Base-by-base conservation (phyloP, 192 early-diverging fungal species). In the Rhizoclosmatium sp. region DNA sequence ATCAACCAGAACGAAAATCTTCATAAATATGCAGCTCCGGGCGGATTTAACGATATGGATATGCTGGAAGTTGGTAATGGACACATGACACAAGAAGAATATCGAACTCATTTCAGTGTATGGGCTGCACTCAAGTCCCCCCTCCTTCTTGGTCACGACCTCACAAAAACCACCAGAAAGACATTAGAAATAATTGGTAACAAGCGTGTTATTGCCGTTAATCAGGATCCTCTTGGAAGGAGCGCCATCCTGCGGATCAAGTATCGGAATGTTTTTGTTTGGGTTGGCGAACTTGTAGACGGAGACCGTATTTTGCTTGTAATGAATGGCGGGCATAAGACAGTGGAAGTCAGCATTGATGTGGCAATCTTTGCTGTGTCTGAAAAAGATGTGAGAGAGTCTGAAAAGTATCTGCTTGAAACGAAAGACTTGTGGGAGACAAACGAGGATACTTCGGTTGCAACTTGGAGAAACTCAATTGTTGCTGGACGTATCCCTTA, bases 41-140 rank as follows among this genome's bases (percentile, higher is more conserved):
- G 87, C 51, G 86, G 84, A 19, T 89, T 77, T 61, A 88, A 88
- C 74, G 88, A 89, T 75, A 80, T 84, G 60, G 88, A 89, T 70
- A 88, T 89, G 87, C 75, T 89, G 48, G 85, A 88, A 77, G 82
- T 89, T 56, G 91, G 90, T 41, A 86, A 88, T 49, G 84, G 85
- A 46, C 65, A 73, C 41, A 85, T 89, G 81, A 81, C 81, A 1
- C 77, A 81, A 48, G 79, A 71, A 47, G 82, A 85, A 45, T 87
- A 89, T 72, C 82, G 78, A 4, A 81, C 86, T 4, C 90, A 91
- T 70, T 91, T 90, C 74, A 75, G 67, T 4, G 64, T 89, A 10
- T 92, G 91, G 91, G 73, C 86, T 10, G 85, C 86, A 39, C 82
- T 91, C 79, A 91, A 90, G 66, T 65, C 83, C 10, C 91, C 91